These are phyloP conservation scores for Dactylorhiza incarnata DNA, from an alignment of 106 monocot genomes.

Conservation along the genomic window DNA sequence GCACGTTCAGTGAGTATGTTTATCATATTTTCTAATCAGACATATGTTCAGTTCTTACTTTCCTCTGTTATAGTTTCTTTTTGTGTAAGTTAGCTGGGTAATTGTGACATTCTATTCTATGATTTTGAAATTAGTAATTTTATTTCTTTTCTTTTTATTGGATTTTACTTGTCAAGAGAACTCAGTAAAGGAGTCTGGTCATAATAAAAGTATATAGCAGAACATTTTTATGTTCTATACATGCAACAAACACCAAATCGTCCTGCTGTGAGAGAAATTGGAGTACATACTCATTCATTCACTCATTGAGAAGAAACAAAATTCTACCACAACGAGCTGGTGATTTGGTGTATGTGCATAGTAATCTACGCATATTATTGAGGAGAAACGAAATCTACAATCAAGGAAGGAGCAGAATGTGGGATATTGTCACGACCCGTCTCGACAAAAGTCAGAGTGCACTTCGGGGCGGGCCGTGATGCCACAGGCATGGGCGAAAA, in stretches of 20 bases:
- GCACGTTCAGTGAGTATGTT: slow-evolving; percentile 56
- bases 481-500: too few species aligned
- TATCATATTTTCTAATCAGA: background rate
- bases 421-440: too few species aligned
- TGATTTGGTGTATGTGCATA: too few species aligned
- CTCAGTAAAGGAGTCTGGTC: background rate
- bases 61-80: background rate
- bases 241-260: background rate
- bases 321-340: too few species aligned
- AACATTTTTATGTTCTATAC: background rate
- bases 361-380: too few species aligned
- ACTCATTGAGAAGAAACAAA: too few species aligned
- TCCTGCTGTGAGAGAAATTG: too few species aligned
- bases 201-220: background rate
- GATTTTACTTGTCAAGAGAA: background rate
- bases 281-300: too few species aligned
- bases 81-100: background rate
- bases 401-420: too few species aligned
- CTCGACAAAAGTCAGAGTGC: too few species aligned
- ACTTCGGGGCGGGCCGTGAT: too few species aligned
- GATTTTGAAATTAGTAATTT: background rate
- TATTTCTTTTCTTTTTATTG: background rate
- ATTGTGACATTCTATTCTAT: background rate
- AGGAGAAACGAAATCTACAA: too few species aligned
- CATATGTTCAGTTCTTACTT: background rate